Conservation (phyloP, 768 basidiomycete species). For the Porpolomopsis calyptriformis region DNA sequence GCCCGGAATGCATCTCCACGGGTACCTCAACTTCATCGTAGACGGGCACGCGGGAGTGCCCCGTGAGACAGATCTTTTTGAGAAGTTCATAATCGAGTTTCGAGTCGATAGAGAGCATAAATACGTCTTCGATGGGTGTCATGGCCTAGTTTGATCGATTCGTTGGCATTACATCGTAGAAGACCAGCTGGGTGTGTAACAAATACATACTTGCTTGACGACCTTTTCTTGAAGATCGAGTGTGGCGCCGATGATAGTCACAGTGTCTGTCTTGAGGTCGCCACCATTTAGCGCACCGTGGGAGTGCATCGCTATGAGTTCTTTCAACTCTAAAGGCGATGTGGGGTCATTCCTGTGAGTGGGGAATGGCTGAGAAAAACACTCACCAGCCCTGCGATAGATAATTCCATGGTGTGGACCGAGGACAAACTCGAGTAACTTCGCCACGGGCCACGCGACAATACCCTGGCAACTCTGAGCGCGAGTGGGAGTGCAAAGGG, state of each 20-base stretch:
- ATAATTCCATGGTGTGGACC: conserved; percentile 87
- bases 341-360: not conserved
- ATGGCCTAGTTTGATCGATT: conserved; percentile 42
- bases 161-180: not conserved
- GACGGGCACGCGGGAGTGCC: conserved; percentile 77
- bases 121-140: conserved; percentile 70
- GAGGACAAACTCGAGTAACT: conserved; percentile 64
- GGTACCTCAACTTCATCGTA: conserved; percentile 68
- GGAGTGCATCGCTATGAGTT: conserved; percentile 83
- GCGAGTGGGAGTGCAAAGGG: not conserved
- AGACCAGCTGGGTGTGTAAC: not conserved
- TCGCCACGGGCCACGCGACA: conserved; percentile 79
- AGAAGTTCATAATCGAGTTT: conserved; percentile 73
- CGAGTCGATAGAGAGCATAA: conserved; percentile 82
- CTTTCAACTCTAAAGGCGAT: conserved; percentile 55
- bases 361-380: not conserved
- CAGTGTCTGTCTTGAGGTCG: conserved; percentile 77
- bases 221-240: conserved; percentile 85
- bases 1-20: conserved; percentile 11
- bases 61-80: conserved; percentile 63
- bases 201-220: conserved; percentile 44
- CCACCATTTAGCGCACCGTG: conserved; percentile 65
- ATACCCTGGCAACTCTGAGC: conserved; percentile 36
- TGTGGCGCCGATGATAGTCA: conserved; percentile 82
- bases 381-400: conserved; percentile 59